Evolutionary conservation across 83 land plant genomes (phyloP).

Genomic region (Diphasiastrum complanatum): DNA sequence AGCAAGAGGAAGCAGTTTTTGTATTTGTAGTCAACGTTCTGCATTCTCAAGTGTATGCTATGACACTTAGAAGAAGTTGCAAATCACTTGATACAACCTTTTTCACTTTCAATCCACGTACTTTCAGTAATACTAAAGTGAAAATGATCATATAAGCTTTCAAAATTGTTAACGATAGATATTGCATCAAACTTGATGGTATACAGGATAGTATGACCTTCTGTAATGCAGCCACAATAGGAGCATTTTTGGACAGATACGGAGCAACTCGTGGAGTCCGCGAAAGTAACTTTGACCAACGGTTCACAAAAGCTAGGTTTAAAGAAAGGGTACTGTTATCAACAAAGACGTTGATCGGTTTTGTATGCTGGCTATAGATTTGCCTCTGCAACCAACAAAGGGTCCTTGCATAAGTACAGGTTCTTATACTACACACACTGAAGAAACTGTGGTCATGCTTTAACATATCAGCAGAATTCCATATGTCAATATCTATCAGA

Average conservation of each 20-base stretch:
- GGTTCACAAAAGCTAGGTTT: slow-evolving; percentile 53
- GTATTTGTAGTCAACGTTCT: too few species aligned
- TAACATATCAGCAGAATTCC: too few species aligned
- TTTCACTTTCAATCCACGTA: too few species aligned
- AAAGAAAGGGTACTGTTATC: slow-evolving; percentile 76
- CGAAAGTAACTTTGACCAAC: slow-evolving; percentile 76
- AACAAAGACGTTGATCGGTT: slow-evolving; percentile 62
- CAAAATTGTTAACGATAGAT: not conserved
- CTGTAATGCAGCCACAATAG: slow-evolving; percentile 61
- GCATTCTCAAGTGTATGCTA: too few species aligned
- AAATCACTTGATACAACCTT: too few species aligned
- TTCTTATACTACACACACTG: not conserved
- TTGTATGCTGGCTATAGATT: slow-evolving; percentile 71
- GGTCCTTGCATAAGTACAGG: not conserved
- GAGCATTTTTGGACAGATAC: slow-evolving; percentile 70
- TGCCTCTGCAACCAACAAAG: slow-evolving; percentile 49
- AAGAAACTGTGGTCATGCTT: slow-evolving; percentile 2
- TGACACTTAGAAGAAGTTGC: too few species aligned
- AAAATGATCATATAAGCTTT: not conserved
- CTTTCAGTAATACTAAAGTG: too few species aligned
- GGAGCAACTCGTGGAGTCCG: slow-evolving; percentile 91
- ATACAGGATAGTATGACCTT: too few species aligned
- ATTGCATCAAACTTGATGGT: too few species aligned
- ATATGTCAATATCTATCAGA: too few species aligned
- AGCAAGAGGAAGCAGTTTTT: too few species aligned